Base-by-base conservation (phyloP, 2,329 filamentous ascomycete species). In the Beauveria varroae region DNA sequence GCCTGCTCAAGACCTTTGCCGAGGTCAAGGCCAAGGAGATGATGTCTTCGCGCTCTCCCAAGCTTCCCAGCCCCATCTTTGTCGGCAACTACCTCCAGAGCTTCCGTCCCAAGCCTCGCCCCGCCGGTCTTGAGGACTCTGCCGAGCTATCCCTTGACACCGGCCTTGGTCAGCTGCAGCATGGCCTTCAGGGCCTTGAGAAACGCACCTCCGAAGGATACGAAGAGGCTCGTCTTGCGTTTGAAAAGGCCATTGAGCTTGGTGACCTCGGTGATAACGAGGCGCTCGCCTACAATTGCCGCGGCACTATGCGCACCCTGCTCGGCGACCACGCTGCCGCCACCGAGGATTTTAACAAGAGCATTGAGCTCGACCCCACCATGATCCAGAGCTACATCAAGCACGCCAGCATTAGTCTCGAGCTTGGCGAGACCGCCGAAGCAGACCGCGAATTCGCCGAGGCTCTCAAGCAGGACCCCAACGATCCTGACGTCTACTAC, bases 71-170 rank as follows among this genome's bases (percentile, higher is more conserved):
- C 76, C 89, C 95, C 34, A 97, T 93, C 14, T 99, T 98, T 69
- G 93, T 99, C 67, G 91, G 92, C 72, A 99, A 99, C 81, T 99
- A 99, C 76, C 88, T 99, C 37, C 93, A 98, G 79, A 98, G 93
- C 79, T 99, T 99, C 89, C 89, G 95, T 63, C 81, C 87, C 63
- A 90, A 89, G 78, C 81, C 86, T 53, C 84, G 91, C 2, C 93
- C 95, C 4, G 85, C 81, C 64, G 93, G 91, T 14, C 80, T 99
- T 57, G 92, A 93, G 63, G 91, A 96, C 67, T 83, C 86, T 8
- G 86, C 81, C n/a, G 91, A 96, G 66, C 76, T 97, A 54, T 77
- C 85, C 47, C 86, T 93, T 68, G 86, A 88, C 51, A 90, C 86
- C 51, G 93, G 93, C 68, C 89, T 89, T 78, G 93, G 89, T 44